Evolutionary conservation across 768 basidiomycete species (phyloP).

Genomic region (Leccinum subgranulosum): DNA sequence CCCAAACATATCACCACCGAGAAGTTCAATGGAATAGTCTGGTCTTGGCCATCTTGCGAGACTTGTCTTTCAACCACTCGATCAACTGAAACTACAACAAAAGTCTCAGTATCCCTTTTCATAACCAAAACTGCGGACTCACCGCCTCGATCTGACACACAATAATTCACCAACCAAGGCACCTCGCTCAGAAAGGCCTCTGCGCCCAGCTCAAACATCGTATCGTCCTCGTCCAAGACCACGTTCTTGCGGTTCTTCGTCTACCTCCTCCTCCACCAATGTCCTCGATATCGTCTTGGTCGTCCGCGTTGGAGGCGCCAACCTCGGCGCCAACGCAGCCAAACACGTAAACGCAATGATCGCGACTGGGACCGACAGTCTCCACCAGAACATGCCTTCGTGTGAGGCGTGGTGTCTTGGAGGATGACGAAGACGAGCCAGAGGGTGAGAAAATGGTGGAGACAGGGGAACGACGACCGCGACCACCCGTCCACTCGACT

Average conservation of each 20-base stretch:
- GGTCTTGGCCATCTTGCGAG: neutral
- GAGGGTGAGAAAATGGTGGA: neutral
- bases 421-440: neutral
- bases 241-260: neutral
- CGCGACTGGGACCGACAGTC: neutral
- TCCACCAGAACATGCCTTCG: neutral
- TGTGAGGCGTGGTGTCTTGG: neutral
- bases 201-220: conserved; percentile 10
- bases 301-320: neutral
- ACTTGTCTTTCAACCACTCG: neutral
- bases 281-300: neutral
- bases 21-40: neutral
- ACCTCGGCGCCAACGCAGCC: neutral
- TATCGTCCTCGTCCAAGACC: neutral
- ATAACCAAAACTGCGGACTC: too few relatives aligned
- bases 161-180: neutral
- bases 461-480: neutral
- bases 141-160: neutral
- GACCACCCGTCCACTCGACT: neutral
- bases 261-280: neutral
- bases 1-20: too few relatives aligned
- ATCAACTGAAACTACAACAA: neutral
- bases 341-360: neutral
- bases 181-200: conserved; percentile 9
- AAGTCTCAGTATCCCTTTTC: too few relatives aligned